These are phyloP conservation scores for Rhodamnia argentea DNA, from an alignment of 345 rosid species.

Conservation along the genomic window DNA sequence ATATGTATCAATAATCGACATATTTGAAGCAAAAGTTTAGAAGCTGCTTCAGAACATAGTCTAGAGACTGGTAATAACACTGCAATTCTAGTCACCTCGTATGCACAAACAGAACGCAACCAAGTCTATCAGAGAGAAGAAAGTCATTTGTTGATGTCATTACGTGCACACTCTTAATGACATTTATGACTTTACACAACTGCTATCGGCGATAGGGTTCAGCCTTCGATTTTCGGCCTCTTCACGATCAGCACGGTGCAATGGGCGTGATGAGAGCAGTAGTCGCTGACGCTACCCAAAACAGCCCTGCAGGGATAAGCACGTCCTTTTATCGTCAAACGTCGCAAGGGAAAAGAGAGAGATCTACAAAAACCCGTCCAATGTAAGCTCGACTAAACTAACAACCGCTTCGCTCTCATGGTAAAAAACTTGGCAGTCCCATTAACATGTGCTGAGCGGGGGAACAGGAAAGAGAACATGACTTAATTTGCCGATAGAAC, in stretches of 20 bases:
- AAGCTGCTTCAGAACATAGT: not conserved
- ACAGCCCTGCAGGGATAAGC: conserved; percentile 51
- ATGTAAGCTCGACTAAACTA: not conserved
- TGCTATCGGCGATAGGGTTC: not conserved
- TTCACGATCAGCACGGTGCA: conserved; percentile 86
- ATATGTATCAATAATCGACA: not conserved
- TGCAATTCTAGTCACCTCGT: not conserved
- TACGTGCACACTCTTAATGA: not conserved
- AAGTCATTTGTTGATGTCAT: not conserved
- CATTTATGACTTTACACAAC: not conserved
- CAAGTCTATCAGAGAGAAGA: not conserved
- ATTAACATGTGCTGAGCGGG: too few relatives aligned
- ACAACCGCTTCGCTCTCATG: not conserved
- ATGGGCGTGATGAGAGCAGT: conserved; percentile 85
- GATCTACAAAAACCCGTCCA: not conserved
- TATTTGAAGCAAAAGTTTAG: not conserved
- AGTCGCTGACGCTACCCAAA: conserved; percentile 86
- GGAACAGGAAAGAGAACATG: too few relatives aligned
- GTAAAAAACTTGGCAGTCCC: not conserved
- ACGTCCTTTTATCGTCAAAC: not conserved
- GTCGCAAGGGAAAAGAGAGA: not conserved
- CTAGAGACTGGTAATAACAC: not conserved
- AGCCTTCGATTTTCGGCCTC: conserved; percentile 27
- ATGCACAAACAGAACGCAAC: not conserved
- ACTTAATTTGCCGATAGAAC: too few relatives aligned